Conservation (phyloP, 2,329 filamentous ascomycete species). For the Colletotrichum filicis region DNA sequence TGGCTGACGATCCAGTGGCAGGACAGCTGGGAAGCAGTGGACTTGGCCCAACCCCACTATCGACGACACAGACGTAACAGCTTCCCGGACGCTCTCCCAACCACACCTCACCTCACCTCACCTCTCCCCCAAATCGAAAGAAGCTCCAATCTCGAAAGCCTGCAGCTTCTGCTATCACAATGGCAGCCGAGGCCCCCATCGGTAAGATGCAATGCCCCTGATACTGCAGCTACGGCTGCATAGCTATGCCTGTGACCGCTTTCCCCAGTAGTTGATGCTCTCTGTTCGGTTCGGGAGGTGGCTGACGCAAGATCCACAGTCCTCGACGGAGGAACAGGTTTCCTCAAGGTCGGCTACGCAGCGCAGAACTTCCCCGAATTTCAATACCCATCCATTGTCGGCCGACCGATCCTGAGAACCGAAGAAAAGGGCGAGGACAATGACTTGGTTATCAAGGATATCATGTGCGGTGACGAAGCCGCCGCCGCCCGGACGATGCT, state of each 20-base stretch:
- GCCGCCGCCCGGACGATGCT: constrained; percentile 96
- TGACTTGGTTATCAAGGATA: constrained; percentile 86
- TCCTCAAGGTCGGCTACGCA: constrained; percentile 99
- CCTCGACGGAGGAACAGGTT: constrained; percentile 99
- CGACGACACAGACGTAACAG: constrained; percentile 37
- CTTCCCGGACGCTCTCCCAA: constrained; percentile 31
- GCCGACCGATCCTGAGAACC: constrained; percentile 94
- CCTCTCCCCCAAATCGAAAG: constrained; percentile 43
- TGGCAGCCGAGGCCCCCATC: constrained; percentile 68
- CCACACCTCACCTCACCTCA: constrained; percentile 22
- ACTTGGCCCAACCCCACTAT: constrained; percentile 35
- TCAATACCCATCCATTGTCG: constrained; percentile 98
- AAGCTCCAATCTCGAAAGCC: constrained; percentile 25
- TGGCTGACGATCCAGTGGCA: constrained; percentile 31
- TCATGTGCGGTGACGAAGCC: constrained; percentile 99
- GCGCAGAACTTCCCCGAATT: constrained; percentile 99
- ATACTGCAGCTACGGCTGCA: neutral
- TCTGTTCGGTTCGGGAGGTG: constrained; percentile 27
- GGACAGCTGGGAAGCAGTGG: constrained; percentile 26
- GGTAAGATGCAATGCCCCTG: constrained; percentile 51
- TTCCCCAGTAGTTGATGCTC: neutral
- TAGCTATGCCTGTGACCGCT: neutral
- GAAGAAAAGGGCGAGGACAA: constrained; percentile 77
- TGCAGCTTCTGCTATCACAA: constrained; percentile 44
- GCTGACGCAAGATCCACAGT: constrained; percentile 64